Conservation (phyloP, 768 basidiomycete species). For the Candolleomyces aberdarensis region DNA sequence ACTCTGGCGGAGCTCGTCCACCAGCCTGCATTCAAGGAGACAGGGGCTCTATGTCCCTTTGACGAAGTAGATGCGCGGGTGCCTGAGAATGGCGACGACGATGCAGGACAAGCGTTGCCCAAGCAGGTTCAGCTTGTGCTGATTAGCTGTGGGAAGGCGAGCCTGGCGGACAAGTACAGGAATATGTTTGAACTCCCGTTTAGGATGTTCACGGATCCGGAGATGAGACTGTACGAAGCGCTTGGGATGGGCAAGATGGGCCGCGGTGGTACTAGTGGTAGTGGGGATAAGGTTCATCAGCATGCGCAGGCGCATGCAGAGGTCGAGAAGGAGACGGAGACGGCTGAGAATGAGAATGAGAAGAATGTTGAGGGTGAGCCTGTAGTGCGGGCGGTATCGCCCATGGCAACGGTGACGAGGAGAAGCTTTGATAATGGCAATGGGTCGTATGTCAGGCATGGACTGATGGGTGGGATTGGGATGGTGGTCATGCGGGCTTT, state of each 20-base stretch:
- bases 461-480: conserved; percentile 63
- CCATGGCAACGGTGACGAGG: not conserved
- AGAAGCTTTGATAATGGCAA: conserved; percentile 5
- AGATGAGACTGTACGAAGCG: conserved; percentile 60
- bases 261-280: conserved; percentile 4
- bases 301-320: too few species aligned
- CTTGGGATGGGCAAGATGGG: conserved; percentile 51
- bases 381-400: not conserved
- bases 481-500: conserved; percentile 71
- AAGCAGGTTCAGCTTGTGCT: conserved; percentile 59
- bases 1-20: conserved; percentile 48
- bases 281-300: conserved; percentile 2
- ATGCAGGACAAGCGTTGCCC: conserved; percentile 8
- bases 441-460: conserved; percentile 63
- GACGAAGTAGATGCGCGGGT: conserved; percentile 16
- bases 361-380: conserved; percentile 3
- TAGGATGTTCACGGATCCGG: conserved; percentile 78
- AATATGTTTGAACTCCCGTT: conserved; percentile 74
- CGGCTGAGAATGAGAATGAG: too few species aligned
- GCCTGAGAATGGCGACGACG: conserved; percentile 4
- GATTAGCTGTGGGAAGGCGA: conserved; percentile 75
- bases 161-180: conserved; percentile 75
- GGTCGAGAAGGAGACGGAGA: too few species aligned
- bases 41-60: conserved; percentile 30
- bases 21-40: conserved; percentile 18